Conservation (phyloP, 176 grass and related monocot species). For the Oryza coarctata region DNA sequence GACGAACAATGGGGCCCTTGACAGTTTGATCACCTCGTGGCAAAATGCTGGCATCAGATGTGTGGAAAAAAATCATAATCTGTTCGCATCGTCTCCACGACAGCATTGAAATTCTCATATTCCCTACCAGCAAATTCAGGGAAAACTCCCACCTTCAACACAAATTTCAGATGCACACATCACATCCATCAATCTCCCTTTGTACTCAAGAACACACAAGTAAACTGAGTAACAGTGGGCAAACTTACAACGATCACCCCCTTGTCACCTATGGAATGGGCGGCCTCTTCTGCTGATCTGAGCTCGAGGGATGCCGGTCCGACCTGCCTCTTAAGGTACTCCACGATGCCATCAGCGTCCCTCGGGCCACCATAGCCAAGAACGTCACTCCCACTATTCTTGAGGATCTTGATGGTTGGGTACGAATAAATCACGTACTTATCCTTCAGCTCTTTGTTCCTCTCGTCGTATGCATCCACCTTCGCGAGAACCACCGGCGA, state of each 20-base stretch:
- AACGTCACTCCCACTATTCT: slow-evolving; percentile 46
- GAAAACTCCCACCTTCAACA: slow-evolving; percentile 76
- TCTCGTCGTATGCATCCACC: slow-evolving; percentile 64
- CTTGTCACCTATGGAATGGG: slow-evolving; percentile 42
- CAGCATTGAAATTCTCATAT: slow-evolving; percentile 66
- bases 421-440: slow-evolving; percentile 56
- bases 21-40: slow-evolving; percentile 55
- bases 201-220: slow-evolving; percentile 1
- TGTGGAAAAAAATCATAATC: slow-evolving; percentile 89
- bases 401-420: slow-evolving; percentile 78
- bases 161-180: slow-evolving; percentile 8
- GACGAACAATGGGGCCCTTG: slow-evolving; percentile 59
- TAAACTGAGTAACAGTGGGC: background rate
- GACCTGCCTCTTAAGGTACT: slow-evolving; percentile 72
- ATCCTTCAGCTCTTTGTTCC: slow-evolving; percentile 71
- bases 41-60: slow-evolving; percentile 56
- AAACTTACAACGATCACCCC: slow-evolving; percentile 70
- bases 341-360: slow-evolving; percentile 63
- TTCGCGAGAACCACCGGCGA: slow-evolving; percentile 53
- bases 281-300: slow-evolving; percentile 43
- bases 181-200: background rate
- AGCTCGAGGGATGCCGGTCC: slow-evolving; percentile 68
- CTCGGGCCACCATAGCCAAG: slow-evolving; percentile 62
- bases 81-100: slow-evolving; percentile 62
- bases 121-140: slow-evolving; percentile 65